A percentile compares a stretch with the other conserved stretches of the same genome.
phyloP scores from a whole-genome alignment of 2,329 filamentous ascomycete genomes.

The Fusarium azukiicola region DNA sequence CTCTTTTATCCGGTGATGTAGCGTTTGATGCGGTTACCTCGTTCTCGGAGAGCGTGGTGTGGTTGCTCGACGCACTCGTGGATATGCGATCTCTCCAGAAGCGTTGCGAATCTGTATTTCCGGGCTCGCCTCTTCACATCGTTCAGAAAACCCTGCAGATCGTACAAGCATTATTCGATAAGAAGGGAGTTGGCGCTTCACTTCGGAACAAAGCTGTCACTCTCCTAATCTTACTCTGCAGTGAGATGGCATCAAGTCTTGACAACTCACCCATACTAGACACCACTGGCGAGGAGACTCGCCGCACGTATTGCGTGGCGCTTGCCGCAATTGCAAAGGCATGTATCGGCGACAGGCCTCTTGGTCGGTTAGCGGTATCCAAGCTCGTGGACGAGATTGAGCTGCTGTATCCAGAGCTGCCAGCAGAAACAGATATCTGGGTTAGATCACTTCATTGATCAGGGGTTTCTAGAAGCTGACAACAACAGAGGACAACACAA shows the following conservation, averaged over 20 bases:
- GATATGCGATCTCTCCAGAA: conserved; percentile 66
- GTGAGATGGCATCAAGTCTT: conserved; percentile 62
- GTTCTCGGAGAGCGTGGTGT: conserved; percentile 67
- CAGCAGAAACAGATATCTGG: conserved; percentile 65
- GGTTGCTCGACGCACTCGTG: conserved; percentile 73
- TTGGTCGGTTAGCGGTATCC: conserved; percentile 66
- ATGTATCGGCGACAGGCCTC: conserved; percentile 57
- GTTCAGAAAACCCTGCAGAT: conserved; percentile 64
- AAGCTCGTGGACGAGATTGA: conserved; percentile 68
- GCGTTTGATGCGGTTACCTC: conserved; percentile 58
- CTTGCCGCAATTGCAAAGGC: conserved; percentile 64
- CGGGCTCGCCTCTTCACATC: conserved; percentile 59
- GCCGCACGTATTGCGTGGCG: conserved; percentile 62
- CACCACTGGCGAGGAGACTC: conserved; percentile 53
- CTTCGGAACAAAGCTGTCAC: conserved; percentile 62
- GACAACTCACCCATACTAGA: conserved; percentile 57
- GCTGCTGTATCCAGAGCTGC: conserved; percentile 58
- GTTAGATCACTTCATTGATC: conserved; percentile 56
- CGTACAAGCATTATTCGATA: conserved; percentile 46
- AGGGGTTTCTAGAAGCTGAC: conserved; percentile 46
- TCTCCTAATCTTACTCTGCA: conserved; percentile 66
- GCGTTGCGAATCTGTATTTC: conserved; percentile 59
- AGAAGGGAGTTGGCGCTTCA: conserved; percentile 41
- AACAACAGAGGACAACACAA: conserved; percentile 55
- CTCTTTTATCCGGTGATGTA: conserved; percentile 60